Percentiles rank a stretch among this genome's conserved stretches.
phyloP scores from a whole-genome alignment of 2,329 filamentous ascomycete species.

The Teratosphaeria viscida region DNA sequence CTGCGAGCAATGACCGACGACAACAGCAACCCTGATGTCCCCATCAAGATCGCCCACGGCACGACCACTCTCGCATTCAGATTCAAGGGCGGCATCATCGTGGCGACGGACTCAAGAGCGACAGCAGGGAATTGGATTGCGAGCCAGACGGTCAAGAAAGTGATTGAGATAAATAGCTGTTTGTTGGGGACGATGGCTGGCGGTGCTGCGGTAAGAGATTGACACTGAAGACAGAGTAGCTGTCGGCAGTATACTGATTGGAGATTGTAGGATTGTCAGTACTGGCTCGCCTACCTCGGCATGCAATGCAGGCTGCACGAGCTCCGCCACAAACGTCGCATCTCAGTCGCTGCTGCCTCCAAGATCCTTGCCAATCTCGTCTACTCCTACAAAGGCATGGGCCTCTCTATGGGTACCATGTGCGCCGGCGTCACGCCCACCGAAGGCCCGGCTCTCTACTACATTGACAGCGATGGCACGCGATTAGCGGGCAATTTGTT shows the following conservation, averaged over 20 bases:
- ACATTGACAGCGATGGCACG: conserved; percentile 96
- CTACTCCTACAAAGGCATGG: conserved; percentile 98
- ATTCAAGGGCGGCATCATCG: conserved; percentile 96
- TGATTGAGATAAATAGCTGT: conserved; percentile 94
- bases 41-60: conserved; percentile 98
- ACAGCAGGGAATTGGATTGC: conserved; percentile 99
- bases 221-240: background rate
- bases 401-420: conserved; percentile 98
- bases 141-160: conserved; percentile 99
- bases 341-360: conserved; percentile 90
- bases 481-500: conserved; percentile 88
- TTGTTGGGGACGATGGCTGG: conserved; percentile 96
- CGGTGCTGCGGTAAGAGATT: conserved; percentile 65
- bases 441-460: conserved; percentile 96
- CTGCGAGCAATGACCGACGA: conserved; percentile 96
- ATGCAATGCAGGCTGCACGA: conserved; percentile 99
- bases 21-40: conserved; percentile 89
- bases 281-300: conserved; percentile 97
- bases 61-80: conserved; percentile 96
- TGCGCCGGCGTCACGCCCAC: conserved; percentile 91
- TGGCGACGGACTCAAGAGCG: conserved; percentile 93
- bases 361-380: conserved; percentile 98
- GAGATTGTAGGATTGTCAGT: conserved; percentile 79
- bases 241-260: conserved; percentile 5
- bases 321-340: conserved; percentile 97